Evolutionary conservation across 441 rosid genomes (phyloP), one percentile per base, ranked within the genome.

Genomic region (Geranium incanum): DNA sequence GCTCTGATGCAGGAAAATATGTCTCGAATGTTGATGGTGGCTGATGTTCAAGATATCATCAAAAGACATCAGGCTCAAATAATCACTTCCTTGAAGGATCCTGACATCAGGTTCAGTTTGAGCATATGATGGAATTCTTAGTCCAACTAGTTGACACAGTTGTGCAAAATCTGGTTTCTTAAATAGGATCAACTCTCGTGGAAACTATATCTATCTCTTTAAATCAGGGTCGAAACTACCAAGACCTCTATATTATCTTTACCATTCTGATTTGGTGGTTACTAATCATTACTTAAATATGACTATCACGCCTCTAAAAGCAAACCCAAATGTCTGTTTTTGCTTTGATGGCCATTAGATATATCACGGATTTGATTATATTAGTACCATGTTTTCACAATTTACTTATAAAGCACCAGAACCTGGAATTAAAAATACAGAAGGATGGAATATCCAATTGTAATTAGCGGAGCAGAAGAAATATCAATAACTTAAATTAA

Each of bases 1-100:
- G 72, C 67, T 72, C 62, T 68, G 19, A 21, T 78, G 82, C 87
- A 95, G 99, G 99, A 95, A 78, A 95, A 95, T 80, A 95, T 95
- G 99, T 90, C 98, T 74, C 89, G 98, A 75, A 95, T 95, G 92
- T 79, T 95, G 85, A 95, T 89, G 99, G 97, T 95, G 71, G 82
- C 95, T 23, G 99, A 95, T 83, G 93, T 92, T 76, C 99, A 92
- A 81, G 99, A 95, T 74, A 85, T 87, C 71, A 95, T 95, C 76
- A 95, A 92, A 89, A 90, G 92, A 83, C 95, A 95, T 80, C 99
- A 95, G 78, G 91, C 98, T 60, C 99, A 95, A 81, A 95, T 95
- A 71, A 95, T 95, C 66, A 89, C 97, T 69, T 95, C 99, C 43
- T 85, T 95, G 82, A 95, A 95, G 84, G 99, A 95, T 79, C 98